Evolutionary conservation across 176 grass and related monocot species (phyloP), one percentile per base, ranked within the genome.

Genomic region (Guadua angustifolia): DNA sequence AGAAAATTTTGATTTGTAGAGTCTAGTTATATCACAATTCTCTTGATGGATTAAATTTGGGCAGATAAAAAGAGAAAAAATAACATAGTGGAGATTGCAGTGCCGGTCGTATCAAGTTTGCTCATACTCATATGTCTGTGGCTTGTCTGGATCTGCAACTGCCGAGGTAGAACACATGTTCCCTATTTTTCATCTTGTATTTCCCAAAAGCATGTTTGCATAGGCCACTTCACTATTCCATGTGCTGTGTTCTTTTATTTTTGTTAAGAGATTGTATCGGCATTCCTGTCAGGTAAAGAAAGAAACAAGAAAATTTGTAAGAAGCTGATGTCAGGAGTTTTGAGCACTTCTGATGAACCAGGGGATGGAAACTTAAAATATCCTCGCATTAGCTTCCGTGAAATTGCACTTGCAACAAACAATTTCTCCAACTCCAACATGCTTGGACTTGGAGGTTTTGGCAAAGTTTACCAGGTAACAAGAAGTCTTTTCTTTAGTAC

Each of bases 401-500:
- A 45, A n/a, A 71, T 79, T 70, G 3, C 7, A 22, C 12, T 46
- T 47, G 84, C 77, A 63, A 86, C 84, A 44, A 66, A 74, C n/a
- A 80, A 86, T 69, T 80, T 86, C 36, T 64, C 75, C 49, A 17
- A 45, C 13, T 64, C 59, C 47, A 55, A 74, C 38, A 74, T 50
- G 55, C 56, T 86, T 47, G 84, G 84, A 4, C 32, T 56, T 9
- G 84, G 84, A 19, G 77, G 84, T 64, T 86, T 86, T 24, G 84
- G 84, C 8, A 49, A 60, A n/a, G 84, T 86, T 66, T 86, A 86
- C 33, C 72, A 56, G 77, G 84, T 86, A 86, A 65, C 6, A 3
- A 43, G 45, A 68, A 42, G 9, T 44, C 9, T 32, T 71, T 8
- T 38, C 8, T 21, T 19, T 61, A 46, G 80, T 17, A 18, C 17